Percentiles rank a stretch among this genome's conserved stretches.
Evolutionary conservation across 2,329 filamentous ascomycete species (phyloP).

Genomic region (Spiromastix sp.): DNA sequence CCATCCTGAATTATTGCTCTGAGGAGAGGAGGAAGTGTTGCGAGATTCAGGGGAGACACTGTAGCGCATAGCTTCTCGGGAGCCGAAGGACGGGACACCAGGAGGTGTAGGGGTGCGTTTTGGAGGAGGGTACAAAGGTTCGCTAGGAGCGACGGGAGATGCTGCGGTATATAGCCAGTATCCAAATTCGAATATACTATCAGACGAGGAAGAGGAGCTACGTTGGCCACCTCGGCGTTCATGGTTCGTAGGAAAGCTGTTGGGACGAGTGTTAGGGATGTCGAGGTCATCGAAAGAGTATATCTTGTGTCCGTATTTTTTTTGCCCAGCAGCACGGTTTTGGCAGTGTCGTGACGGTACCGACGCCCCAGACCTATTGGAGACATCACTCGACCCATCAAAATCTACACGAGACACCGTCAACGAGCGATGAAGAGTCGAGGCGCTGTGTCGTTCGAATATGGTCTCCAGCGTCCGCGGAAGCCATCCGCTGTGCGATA

Average conservation of each 20-base stretch:
- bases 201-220: slow-evolving; percentile 15
- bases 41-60: slow-evolving; percentile 1
- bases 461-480: slow-evolving; percentile 18
- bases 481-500: slow-evolving; percentile 13
- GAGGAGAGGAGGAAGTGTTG: not conserved
- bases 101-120: slow-evolving; percentile 31
- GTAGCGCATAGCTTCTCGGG: slow-evolving; percentile 27
- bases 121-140: slow-evolving; percentile 29
- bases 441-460: slow-evolving; percentile 16
- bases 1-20: slow-evolving; percentile 6
- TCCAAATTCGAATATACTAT: slow-evolving; percentile 13
- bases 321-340: slow-evolving; percentile 1
- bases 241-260: slow-evolving; percentile 5
- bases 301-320: slow-evolving; percentile 12
- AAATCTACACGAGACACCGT: slow-evolving; percentile 6
- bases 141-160: slow-evolving; percentile 20
- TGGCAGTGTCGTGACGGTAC: not conserved
- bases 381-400: slow-evolving; percentile 4
- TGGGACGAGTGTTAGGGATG: slow-evolving; percentile 10
- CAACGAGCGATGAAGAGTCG: slow-evolving; percentile 13
- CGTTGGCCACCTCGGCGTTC: slow-evolving; percentile 5
- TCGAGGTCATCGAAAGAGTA: slow-evolving; percentile 19
- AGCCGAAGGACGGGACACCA: slow-evolving; percentile 35
- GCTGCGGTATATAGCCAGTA: slow-evolving; percentile 16
- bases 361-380: slow-evolving; percentile 1